These are phyloP conservation scores for Craspedostauros australis DNA, from an alignment of 108 stramenopile genomes.

Conservation along the genomic window DNA sequence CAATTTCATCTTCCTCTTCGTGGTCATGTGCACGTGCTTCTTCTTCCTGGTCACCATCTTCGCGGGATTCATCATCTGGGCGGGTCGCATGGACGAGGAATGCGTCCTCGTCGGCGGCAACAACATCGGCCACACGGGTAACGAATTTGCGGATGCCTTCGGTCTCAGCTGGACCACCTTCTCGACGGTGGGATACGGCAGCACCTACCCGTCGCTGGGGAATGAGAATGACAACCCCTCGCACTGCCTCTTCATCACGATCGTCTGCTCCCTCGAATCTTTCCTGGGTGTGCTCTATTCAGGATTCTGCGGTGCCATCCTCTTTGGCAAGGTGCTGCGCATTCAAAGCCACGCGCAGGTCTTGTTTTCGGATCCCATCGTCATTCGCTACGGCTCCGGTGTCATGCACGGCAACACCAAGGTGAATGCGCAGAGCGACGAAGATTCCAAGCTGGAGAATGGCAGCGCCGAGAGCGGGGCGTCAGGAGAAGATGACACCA, in stretches of 20 bases:
- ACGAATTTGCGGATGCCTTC: slow-evolving; percentile 53
- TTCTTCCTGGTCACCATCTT: slow-evolving; percentile 31
- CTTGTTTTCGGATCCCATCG: slow-evolving; percentile 64
- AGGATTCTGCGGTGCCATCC: slow-evolving; percentile 69
- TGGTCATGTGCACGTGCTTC: slow-evolving; percentile 31
- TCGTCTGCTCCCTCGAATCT: slow-evolving; percentile 62
- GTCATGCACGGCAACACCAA: slow-evolving; percentile 22
- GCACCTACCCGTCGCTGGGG: slow-evolving; percentile 53
- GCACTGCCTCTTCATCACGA: slow-evolving; percentile 46
- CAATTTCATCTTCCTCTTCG: slow-evolving; percentile 40
- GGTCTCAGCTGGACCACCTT: slow-evolving; percentile 75
- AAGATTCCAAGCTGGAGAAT: slow-evolving; percentile 15
- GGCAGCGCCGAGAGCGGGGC: too few relatives aligned
- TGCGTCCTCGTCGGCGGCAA: slow-evolving; percentile 35
- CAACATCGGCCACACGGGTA: slow-evolving; percentile 12
- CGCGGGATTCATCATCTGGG: slow-evolving; percentile 28
- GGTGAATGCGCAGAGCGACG: slow-evolving; percentile 9
- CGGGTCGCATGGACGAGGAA: slow-evolving; percentile 22
- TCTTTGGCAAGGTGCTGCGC: slow-evolving; percentile 72
- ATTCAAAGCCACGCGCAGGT: slow-evolving; percentile 68
- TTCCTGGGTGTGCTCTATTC: slow-evolving; percentile 67
- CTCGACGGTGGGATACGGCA: slow-evolving; percentile 64
- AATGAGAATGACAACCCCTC: slow-evolving; percentile 30
- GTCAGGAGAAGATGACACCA: slow-evolving; percentile 13
- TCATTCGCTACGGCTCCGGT: slow-evolving; percentile 65